These are phyloP conservation scores for Davidsoniella eucalypti DNA, from an alignment of 2,329 filamentous ascomycete species.

Conservation along the genomic window DNA sequence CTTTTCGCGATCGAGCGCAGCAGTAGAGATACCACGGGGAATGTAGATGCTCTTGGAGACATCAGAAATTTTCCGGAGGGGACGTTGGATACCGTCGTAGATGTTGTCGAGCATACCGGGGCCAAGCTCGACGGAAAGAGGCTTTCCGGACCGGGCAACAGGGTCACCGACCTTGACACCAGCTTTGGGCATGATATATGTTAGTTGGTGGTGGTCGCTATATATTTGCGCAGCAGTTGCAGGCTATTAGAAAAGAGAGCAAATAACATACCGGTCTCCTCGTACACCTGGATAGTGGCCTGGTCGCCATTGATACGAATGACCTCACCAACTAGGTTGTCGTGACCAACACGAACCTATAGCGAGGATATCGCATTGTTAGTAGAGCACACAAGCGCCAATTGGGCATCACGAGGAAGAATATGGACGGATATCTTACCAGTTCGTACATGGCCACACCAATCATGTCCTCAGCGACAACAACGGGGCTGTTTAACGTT, in stretches of 20 bases:
- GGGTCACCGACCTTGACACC: slow-evolving; percentile 94
- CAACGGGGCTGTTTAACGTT: slow-evolving; percentile 51
- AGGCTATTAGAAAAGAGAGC: background rate
- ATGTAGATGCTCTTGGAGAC: slow-evolving; percentile 86
- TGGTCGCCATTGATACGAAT: slow-evolving; percentile 94
- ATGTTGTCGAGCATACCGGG: slow-evolving; percentile 97
- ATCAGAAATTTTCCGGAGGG: slow-evolving; percentile 68
- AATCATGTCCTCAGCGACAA: slow-evolving; percentile 95
- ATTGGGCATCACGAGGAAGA: background rate
- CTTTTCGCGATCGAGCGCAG: slow-evolving; percentile 75
- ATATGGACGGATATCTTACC: slow-evolving; percentile 33
- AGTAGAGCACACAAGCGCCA: background rate
- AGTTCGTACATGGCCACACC: slow-evolving; percentile 99
- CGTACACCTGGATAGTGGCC: slow-evolving; percentile 96
- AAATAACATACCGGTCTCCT: slow-evolving; percentile 67
- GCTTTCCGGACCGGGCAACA: slow-evolving; percentile 79
- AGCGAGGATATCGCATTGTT: background rate
- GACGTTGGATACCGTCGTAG: slow-evolving; percentile 97
- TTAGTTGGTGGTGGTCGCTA: background rate
- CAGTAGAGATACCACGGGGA: slow-evolving; percentile 77
- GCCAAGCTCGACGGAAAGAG: slow-evolving; percentile 89
- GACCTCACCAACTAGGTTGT: slow-evolving; percentile 87
- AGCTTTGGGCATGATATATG: slow-evolving; percentile 33
- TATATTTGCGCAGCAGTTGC: background rate
- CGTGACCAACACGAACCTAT: slow-evolving; percentile 80